Base-by-base conservation (phyloP, 2,329 filamentous ascomycete genomes). In the Scedosporium dehoogii region DNA sequence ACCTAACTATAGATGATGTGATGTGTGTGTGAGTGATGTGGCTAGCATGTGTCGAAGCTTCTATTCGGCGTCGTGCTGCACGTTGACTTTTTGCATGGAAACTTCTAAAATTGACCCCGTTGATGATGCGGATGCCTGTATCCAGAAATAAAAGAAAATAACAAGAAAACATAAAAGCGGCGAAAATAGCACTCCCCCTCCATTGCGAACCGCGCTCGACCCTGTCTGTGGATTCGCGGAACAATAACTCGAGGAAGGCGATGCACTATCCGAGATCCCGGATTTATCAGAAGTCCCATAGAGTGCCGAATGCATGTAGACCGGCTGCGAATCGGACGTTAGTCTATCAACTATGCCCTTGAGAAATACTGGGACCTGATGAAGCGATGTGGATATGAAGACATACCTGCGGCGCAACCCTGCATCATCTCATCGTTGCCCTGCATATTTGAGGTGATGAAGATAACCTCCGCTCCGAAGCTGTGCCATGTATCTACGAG, bases 401-500 rank as follows among this genome's bases (percentile, higher is more conserved):
- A 21, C 59, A 7, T 56, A 61, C 74, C 72, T 65, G 67, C 72
- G 63, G 68, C 69, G 64, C 74, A 76, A 29, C 74, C 74, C 62
- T 73, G 72, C 73, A 76, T 76, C 74, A 76, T 76, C 68, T 76
- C 74, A 63, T 76, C 73, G 64, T 76, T 76, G 29, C 74, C 74
- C 62, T 72, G 67, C 71, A 66, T 73, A 63, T 76, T 76, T 46
- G 72, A 74, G 1, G 74, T 76, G 65, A 76, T 76, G 68, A 76
- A 76, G 62, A 76, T 76, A 53, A 76, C 74, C 67, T 76, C 74
- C 4, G 74, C 74, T 12, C 73, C 71, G 64, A 75, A 76, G 65
- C 70, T 74, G 38, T 66, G 58, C 71, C 72, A 76, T 12, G 73
- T 74, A 23, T 75, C 74, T 67, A 70, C 74, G 62, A 76, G 70